Base-by-base conservation (phyloP, 2,329 filamentous ascomycete genomes). In the Aspergillus fijiensis region DNA sequence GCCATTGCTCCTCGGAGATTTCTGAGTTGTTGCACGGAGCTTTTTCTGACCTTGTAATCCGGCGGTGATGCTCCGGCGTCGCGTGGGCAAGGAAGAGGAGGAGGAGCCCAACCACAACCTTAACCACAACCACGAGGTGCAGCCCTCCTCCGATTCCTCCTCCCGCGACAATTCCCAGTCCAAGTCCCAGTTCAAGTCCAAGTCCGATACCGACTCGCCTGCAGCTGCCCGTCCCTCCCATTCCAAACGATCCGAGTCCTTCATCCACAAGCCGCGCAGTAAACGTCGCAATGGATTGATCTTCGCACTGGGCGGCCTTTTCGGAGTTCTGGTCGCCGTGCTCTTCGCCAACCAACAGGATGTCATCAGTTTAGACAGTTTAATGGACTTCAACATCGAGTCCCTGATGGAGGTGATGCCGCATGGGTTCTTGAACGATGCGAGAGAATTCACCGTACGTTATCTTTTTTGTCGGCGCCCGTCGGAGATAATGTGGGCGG, bases 271-370 rank as follows among this genome's bases (percentile, higher is more conserved):
- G 51, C 76, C 75, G 49, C 68, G 72, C 54, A 85, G 85, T 64
- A 96, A 94, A 78, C 86, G 91, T 67, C 87, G 88, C 63, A 90
- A 87, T 75, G 88, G 88, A 2, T 86, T 96, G 70, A 90, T 97
- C 29, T 98, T 99, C 76, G 80, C 89, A 10, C 82, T 99, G 21
- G 95, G 95, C 33, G 91, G 92, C 47, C 71, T 99, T n/a, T 94
- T 95, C 69, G 95, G 95, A 12, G 84, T 99, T 58, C 79, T 96
- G n/a, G 83, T 89, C 2, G 95, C 95, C 1, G 89, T 92, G 31
- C 92, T 96, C 76, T 95, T 99, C 68, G 94, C 93, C 31, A 89
- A 89, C 66, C 90, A 85, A 74, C 95, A 93, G 77, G 92, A 97
- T 71, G 84, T 98, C 63, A 93, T 97, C 64, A 92, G 92, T 63